phyloP scores from a whole-genome alignment of 2,329 filamentous ascomycete species.

The Fusarium veterinarium region DNA sequence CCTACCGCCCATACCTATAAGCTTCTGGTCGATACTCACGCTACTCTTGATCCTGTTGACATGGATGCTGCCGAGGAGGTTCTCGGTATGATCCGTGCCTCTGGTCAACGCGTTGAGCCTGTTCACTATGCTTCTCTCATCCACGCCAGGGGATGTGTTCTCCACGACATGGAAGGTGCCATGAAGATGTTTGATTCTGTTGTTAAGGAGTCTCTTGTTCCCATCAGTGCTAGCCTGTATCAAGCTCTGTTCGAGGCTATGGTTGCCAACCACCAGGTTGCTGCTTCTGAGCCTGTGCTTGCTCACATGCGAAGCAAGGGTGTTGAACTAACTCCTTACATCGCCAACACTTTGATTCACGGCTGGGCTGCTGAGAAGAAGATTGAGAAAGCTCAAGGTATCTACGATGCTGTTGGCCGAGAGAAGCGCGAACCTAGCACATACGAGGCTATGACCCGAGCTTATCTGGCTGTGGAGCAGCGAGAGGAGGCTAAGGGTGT shows the following conservation, averaged over 20 bases:
- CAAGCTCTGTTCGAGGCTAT: conserved; percentile 97
- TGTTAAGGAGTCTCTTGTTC: conserved; percentile 72
- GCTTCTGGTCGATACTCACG: conserved; percentile 93
- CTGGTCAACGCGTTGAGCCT: conserved; percentile 83
- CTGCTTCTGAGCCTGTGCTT: conserved; percentile 79
- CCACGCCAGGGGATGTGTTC: conserved; percentile 92
- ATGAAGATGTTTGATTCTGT: conserved; percentile 85
- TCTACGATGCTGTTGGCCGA: conserved; percentile 83
- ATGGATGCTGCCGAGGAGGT: conserved; percentile 89
- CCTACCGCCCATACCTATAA: conserved; percentile 98
- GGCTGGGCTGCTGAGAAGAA: conserved; percentile 91
- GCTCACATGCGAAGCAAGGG: conserved; percentile 77
- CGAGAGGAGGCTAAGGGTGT: conserved; percentile 79
- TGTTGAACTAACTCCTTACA: conserved; percentile 94
- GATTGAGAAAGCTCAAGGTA: conserved; percentile 78
- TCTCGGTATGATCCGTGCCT: conserved; percentile 78
- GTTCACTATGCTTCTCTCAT: conserved; percentile 97
- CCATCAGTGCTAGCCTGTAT: conserved; percentile 86
- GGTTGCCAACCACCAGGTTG: conserved; percentile 91
- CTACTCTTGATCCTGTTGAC: conserved; percentile 90
- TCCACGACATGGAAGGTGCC: conserved; percentile 90
- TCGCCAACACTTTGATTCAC: conserved; percentile 97
- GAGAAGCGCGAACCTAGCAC: conserved; percentile 94
- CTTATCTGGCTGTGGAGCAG: conserved; percentile 86
- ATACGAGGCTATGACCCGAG: conserved; percentile 98